Evolutionary conservation across 2,329 filamentous ascomycete genomes (phyloP), one percentile per base, ranked within the genome.

Genomic region (Cladophialophora exuberans): DNA sequence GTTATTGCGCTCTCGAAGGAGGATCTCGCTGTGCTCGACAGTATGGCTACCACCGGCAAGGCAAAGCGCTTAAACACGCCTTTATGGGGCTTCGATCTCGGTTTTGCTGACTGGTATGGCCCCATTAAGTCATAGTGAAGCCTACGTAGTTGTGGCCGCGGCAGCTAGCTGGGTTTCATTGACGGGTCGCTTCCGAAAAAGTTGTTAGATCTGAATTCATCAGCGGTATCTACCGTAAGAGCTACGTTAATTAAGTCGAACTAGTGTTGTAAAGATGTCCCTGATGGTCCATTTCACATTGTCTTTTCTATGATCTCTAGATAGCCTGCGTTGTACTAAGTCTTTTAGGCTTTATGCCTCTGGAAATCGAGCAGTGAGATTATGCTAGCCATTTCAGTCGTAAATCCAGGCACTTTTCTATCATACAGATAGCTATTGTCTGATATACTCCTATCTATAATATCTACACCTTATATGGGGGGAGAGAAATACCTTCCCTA

Each of bases 31-130:
- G 47, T 59, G 6, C 53, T 70, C 18, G 60, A 70, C 51, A 58
- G 55, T 2, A 26, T 72, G 22, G 68, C 68, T 43, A 64, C 64
- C 17, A 58, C 63, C 9, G 67, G 69, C 17, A 70, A 71, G 59
- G 64, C 66, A 13, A 63, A 67, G 56, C 68, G 69, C 47, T 60
- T 70, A 41, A 70, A 71, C 48, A 71, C 68, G 13, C 69, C 69
- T 46, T 61, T 69, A n/a, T 71, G 60, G 57, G 69, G 69, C 13
- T 68, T 58, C 17, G 67, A 70, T 57, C 61, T 71, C 7, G 66
- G 65, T 3, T 67, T 67, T 41, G 61, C 57, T 52, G 65, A 66
- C 56, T 66, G 64, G 64, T 66, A 66, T 52, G 48, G 53, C 10
- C 53, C 53, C 1, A 17, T 25, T 5, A 31, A 51, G 48, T 43